Base-by-base conservation (phyloP, 148 eudicot genomes). In the Cornus suecica region DNA sequence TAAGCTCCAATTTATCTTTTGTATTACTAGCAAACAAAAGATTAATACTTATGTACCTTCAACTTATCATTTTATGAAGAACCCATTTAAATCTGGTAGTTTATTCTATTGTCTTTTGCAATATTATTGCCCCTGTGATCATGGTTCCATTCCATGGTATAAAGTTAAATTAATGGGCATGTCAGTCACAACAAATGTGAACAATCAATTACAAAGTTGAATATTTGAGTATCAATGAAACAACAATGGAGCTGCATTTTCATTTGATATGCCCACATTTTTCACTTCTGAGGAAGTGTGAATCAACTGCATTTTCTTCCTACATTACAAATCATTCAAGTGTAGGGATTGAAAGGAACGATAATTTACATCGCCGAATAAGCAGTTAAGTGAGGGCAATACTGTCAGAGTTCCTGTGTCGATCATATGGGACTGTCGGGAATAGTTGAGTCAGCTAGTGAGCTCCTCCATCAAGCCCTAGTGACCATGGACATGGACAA, bases 381-480 rank as follows among this genome's bases (percentile, higher is more conserved):
- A 18, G 25, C 62, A 22, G 23, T 5, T 4, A 22, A 58, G 24
- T 20, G 62, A 58, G 62, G 20, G 25, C 62, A 58, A 58, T 20
- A 22, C 62, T 14, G 24, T 20, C n/a, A 58, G 62, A 22, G 23
- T 58, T 58, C 25, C 62, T 58, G 7, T 58, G 62, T 58, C 62
- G n/a, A 58, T 20, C 62, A 18, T 58, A 58, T 58, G 22, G 62
- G 62, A 58, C 62, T 25, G 8, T 58, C 62, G 7, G 4, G 25
- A n/a, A 58, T 5, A 79, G 63, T 23, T 56, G 18, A 34, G 61
- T 91, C 81, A 91, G 72, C 90, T 88, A 30, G 89, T 74, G 80
- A 93, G 96, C 81, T 91, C 98, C 79, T 93, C 98, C 96, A 93
- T 88, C 82, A 81, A 76, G n/a, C 96, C 98, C 96, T 93, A 86